Evolutionary conservation across 192 early-diverging fungal species (phyloP).

Genomic region (Umbelopsis sp.): DNA sequence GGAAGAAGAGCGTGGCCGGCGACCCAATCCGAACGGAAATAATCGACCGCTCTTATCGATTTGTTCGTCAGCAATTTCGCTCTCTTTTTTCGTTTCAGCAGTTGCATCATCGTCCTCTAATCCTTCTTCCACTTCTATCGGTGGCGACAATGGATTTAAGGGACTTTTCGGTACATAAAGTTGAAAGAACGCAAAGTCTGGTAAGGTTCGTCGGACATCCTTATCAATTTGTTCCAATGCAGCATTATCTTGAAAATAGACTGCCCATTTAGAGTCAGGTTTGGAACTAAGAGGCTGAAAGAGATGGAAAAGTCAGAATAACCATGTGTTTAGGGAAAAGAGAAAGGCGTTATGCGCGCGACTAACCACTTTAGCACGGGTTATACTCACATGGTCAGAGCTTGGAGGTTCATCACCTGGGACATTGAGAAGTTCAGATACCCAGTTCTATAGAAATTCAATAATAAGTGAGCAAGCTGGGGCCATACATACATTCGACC

Average conservation of each 20-base stretch:
- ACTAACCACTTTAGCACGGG: neutral
- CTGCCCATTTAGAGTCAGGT: constrained; percentile 60
- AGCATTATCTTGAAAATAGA: constrained; percentile 60
- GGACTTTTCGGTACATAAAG: constrained; percentile 57
- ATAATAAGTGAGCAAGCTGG: neutral
- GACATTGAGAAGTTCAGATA: constrained; percentile 64
- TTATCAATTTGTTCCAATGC: constrained; percentile 76
- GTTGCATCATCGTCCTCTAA: neutral
- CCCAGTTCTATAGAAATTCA: constrained; percentile 45
- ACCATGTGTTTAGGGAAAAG: neutral
- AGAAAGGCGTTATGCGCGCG: neutral
- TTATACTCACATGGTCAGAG: constrained; percentile 42
- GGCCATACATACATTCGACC: neutral
- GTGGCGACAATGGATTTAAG: constrained; percentile 49
- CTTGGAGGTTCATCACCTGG: constrained; percentile 49
- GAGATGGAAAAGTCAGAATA: neutral
- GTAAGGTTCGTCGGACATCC: constrained; percentile 72
- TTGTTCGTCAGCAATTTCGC: neutral
- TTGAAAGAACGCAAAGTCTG: constrained; percentile 78
- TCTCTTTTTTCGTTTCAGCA: neutral
- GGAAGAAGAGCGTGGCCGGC: constrained; percentile 30
- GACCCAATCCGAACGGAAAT: constrained; percentile 30
- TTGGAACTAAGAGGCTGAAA: constrained; percentile 45
- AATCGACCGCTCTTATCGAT: neutral
- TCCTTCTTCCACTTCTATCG: constrained; percentile 17